phyloP scores from a whole-genome alignment of 2,329 filamentous ascomycete species.

The Calonectria naviculata region DNA sequence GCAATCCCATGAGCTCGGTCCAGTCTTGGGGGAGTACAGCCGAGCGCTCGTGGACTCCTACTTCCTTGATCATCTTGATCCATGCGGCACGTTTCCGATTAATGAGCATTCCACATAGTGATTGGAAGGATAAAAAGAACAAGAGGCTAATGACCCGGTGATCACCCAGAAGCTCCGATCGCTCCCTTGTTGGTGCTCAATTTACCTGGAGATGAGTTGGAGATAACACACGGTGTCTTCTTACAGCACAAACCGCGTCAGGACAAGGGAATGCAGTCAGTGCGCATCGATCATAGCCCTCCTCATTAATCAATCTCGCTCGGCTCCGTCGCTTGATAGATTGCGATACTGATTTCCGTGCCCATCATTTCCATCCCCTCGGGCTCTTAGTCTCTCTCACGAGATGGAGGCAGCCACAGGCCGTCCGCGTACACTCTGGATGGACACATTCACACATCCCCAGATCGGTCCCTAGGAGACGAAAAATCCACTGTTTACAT shows the following conservation, averaged over 20 bases:
- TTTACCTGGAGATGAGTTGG: slow-evolving; percentile 28
- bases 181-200: slow-evolving; percentile 22
- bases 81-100: slow-evolving; percentile 23
- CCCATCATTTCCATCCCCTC: background rate
- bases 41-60: background rate
- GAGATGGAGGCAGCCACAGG: background rate
- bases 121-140: background rate
- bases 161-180: slow-evolving; percentile 4
- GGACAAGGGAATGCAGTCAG: slow-evolving; percentile 13
- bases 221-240: slow-evolving; percentile 11
- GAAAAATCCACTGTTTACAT: background rate
- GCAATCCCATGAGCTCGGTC: slow-evolving; percentile 9
- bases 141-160: slow-evolving; percentile 2
- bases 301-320: slow-evolving; percentile 21
- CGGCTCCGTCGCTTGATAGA: background rate
- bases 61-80: slow-evolving; percentile 5
- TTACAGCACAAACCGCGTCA: slow-evolving; percentile 2
- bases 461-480: background rate
- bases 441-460: background rate
- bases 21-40: background rate
- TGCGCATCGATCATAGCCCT: slow-evolving; percentile 14
- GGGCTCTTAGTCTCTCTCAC: background rate
- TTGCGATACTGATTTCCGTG: background rate
- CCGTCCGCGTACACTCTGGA: background rate
- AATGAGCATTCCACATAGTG: slow-evolving; percentile 5